Base-by-base conservation (phyloP, 2,329 filamentous ascomycete genomes). In the Botrytis pseudocinerea region DNA sequence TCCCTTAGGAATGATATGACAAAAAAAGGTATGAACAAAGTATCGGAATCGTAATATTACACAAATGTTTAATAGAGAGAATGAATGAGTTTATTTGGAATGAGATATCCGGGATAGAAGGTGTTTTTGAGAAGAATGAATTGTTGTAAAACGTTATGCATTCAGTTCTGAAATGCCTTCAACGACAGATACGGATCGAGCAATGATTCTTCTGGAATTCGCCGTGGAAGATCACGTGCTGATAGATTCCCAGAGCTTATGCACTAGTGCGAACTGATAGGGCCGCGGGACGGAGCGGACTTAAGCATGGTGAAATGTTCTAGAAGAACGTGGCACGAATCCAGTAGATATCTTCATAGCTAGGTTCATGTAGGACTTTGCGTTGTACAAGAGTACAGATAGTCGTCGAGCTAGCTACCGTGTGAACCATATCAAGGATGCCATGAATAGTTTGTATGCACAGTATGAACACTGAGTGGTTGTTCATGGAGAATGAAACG, bases 281-380 rank as follows among this genome's bases (percentile, higher is more conserved):
- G 65, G 20, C 35, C 7, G 38, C 48, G 48, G 65, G 16, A 68
- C 25, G 48, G 65, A 22, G 42, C 59, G 69, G 25, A 64, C 42
- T 64, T 70, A 70, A 64, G 42, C 25, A 64, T 70, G 32, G 69
- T 63, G 46, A 70, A 38, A 71, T 71, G 69, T 70, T 46, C 57
- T 61, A 63, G 69, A 51, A 71, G 59, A 57, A 65, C 70, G 70
- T 72, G 70, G 70, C 70, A 72, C 51, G 70, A 66, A 68, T 51
- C 54, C 25, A 4, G n/a, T n/a, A 38, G 28, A 35, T 25, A n/a
- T 40, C 35, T 40, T 54, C 46, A n/a, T 68, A 48, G 35, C 48
- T n/a, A 71, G 48, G 59, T 68, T 51, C 48, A 74, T 35, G 46
- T 64, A 14, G 28, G 64, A 35, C 46, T 18, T 66, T 66, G 28